These are phyloP conservation scores for Metroxylon sagu DNA, from an alignment of 176 grass and related monocot genomes.

Conservation along the genomic window DNA sequence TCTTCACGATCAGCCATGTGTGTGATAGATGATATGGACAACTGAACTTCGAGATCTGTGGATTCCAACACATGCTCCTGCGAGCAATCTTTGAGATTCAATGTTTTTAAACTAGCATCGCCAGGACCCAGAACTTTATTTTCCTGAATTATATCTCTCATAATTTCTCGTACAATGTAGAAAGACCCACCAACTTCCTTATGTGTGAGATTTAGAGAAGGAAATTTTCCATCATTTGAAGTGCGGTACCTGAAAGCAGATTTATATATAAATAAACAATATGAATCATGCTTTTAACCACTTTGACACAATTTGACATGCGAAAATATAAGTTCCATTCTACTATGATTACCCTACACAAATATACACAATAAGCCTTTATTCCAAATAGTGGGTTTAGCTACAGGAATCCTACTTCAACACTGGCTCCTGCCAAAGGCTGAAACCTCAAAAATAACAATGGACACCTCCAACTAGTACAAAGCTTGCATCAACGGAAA, in stretches of 20 bases:
- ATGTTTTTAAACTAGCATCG: conserved; percentile 42
- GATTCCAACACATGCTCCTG: background rate
- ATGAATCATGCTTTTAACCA: too few relatives aligned
- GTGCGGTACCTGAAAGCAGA: conserved; percentile 44
- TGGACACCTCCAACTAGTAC: too few relatives aligned
- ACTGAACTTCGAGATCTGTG: background rate
- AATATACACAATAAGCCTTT: too few relatives aligned
- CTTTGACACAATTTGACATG: too few relatives aligned
- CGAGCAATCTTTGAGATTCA: conserved; percentile 54
- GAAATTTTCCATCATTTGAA: conserved; percentile 70
- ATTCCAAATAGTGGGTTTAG: too few relatives aligned
- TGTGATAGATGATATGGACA: conserved; percentile 3
- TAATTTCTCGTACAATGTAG: conserved; percentile 86
- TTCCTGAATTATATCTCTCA: conserved; percentile 95
- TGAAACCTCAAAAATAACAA: too few relatives aligned
- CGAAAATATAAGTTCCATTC: too few relatives aligned
- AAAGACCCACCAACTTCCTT: conserved; percentile 97
- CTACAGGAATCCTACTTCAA: too few relatives aligned
- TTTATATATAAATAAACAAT: too few relatives aligned
- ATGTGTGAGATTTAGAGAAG: conserved; percentile 86
- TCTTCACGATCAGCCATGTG: conserved; percentile 21
- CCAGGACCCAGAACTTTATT: conserved; percentile 86
- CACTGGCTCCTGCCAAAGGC: too few relatives aligned
- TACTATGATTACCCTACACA: too few relatives aligned
- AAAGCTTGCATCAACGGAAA: too few relatives aligned